Conservation (phyloP, 2,329 filamentous ascomycete genomes). For the Pseudogymnoascus sp. region DNA sequence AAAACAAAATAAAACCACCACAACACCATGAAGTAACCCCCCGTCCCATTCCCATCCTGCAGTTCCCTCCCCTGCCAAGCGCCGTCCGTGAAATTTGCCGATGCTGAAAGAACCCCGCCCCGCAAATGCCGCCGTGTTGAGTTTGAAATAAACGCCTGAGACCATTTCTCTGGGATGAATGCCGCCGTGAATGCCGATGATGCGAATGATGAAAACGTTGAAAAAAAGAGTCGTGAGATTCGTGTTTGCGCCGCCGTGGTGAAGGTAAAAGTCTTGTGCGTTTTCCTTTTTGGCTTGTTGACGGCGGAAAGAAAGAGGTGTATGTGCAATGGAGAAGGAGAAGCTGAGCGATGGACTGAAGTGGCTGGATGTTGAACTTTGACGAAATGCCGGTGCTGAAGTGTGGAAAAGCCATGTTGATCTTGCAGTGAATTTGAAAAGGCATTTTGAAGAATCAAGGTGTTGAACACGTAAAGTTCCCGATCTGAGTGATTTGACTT, state of each 20-base stretch:
- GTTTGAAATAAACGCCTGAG: not conserved
- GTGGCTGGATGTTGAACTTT: not conserved
- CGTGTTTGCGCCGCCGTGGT: not conserved
- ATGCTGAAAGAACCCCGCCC: not conserved
- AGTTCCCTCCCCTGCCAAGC: not conserved
- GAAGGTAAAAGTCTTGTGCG: not conserved
- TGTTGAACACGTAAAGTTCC: not conserved
- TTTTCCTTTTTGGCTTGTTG: not conserved
- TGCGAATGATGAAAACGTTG: not conserved
- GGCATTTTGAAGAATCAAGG: not conserved
- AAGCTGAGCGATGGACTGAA: not conserved
- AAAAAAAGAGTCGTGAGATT: not conserved
- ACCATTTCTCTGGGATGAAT: conserved; percentile 6
- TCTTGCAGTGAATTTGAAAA: not conserved
- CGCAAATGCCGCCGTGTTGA: not conserved
- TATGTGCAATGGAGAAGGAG: not conserved
- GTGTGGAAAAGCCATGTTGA: not conserved
- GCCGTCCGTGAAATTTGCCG: not conserved
- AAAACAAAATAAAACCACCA: not conserved
- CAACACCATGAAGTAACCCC: not conserved
- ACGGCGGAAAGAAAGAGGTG: not conserved
- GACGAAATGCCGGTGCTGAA: not conserved
- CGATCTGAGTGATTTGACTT: not conserved
- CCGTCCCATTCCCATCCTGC: not conserved
- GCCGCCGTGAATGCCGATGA: not conserved